Conservation (phyloP, 371 early-diverging fungal species). For the Rhizomucor miehei region DNA sequence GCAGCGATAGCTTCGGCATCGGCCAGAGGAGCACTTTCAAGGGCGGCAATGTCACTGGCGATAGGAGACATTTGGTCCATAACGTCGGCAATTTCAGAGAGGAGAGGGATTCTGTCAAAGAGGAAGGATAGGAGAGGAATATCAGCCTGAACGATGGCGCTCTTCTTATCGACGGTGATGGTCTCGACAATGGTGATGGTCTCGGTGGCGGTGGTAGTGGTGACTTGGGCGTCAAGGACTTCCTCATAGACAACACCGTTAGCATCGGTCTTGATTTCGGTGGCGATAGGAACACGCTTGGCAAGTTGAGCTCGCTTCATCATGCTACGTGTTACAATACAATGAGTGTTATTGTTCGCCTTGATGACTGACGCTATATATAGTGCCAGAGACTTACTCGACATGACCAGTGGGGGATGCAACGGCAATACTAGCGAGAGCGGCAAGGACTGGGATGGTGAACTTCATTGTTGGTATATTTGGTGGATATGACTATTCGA, state of each 20-base stretch:
- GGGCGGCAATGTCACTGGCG: background rate
- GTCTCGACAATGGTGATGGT: background rate
- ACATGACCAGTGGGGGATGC: constrained; percentile 2
- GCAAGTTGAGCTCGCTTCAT: background rate
- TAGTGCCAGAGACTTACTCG: constrained; percentile 2
- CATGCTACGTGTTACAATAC: background rate
- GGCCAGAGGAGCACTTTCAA: background rate
- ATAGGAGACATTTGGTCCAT: background rate
- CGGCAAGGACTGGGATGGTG: background rate
- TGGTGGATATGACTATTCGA: background rate
- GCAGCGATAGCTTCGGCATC: background rate
- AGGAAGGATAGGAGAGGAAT: constrained; percentile 2
- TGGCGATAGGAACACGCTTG: constrained; percentile 2
- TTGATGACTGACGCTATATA: background rate
- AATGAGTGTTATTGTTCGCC: background rate
- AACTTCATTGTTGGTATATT: constrained; percentile 1
- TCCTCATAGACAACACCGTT: background rate
- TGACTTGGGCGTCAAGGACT: background rate
- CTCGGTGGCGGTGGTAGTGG: background rate
- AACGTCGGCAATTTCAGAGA: background rate
- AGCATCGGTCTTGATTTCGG: background rate
- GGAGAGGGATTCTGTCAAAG: background rate
- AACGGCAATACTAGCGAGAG: constrained; percentile 3
- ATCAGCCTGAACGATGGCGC: background rate
- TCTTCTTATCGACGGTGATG: background rate